Base-by-base conservation (phyloP, 768 basidiomycete species). In the Psilocybe subaeruginosa region DNA sequence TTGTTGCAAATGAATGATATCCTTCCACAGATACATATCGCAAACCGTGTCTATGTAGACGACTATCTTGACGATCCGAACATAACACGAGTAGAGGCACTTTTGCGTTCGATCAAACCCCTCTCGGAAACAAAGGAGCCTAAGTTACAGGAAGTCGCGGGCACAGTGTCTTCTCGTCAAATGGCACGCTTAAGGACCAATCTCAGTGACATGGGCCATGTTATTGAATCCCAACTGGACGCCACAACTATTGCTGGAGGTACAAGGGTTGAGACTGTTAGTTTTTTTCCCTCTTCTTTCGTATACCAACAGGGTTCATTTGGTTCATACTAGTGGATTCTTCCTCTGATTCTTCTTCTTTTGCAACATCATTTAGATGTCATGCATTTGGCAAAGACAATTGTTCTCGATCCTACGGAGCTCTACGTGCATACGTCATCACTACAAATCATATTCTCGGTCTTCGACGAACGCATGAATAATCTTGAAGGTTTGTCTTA, bases 21-120 rank as follows among this genome's bases (percentile, higher is more conserved):
- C 8, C 59, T 64, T n/a, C 54, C 54, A 6, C 45, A 54, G 1
- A 48, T 59, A 14, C 58, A 59, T 31, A 30, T 52, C 30, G 58
- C 57, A 30, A 64, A 64, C 27, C 58, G 59, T 27, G 31, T 50
- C 3, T 56, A 56, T 14, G 59, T 56, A 1, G 59, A 64, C 29
- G 63, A 60, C 17, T 64, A 57, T 52, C 58, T 64, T 8, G 54
- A 60, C 29, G 1, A 59, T 19, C 8, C 19, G 2, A 23, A 47
- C 29, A 49, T 63, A 27, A n/a, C 47, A 3, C 33, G 54, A n/a
- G 37, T 63, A 1, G 62, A 63, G 33, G 54, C 49, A 17, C 46
- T 63, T 9, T 27, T 63, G 12, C 57, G 62, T 3, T 63, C 62
- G 3, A 49, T 59, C n/a, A 49, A 33, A 35, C 33, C 48, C 6